Percentiles rank a stretch among this genome's conserved stretches.
Conservation (phyloP, 495 filamentous ascomycete species). For the Pseudoneurospora amorphoporcata region DNA sequence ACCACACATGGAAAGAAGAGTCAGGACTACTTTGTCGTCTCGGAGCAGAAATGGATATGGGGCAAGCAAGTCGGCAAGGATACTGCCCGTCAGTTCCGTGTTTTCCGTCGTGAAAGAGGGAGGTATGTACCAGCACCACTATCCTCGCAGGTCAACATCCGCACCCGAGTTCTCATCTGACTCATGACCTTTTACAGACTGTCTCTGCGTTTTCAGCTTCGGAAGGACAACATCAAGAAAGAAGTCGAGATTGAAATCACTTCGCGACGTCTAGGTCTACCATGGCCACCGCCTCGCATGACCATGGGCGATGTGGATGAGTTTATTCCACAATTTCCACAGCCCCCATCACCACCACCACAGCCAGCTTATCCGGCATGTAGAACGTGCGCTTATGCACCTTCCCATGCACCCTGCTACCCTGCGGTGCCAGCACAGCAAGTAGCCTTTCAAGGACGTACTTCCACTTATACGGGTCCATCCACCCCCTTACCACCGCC, state of each 20-base stretch:
- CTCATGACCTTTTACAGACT: background rate
- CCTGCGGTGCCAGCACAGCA: background rate
- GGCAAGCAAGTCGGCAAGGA: background rate
- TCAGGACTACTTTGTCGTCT: background rate
- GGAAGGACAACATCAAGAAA: background rate
- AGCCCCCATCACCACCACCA: background rate
- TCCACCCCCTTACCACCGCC: background rate
- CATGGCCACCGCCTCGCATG: background rate
- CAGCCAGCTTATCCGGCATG: background rate
- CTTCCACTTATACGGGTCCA: background rate
- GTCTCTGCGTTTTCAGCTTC: background rate
- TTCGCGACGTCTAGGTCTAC: background rate
- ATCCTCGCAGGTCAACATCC: no score
- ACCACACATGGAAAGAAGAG: background rate
- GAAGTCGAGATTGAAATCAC: background rate
- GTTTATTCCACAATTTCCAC: background rate
- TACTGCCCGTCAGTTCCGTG: background rate
- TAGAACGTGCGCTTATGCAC: background rate
- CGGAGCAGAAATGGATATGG: background rate
- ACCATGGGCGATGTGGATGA: background rate
- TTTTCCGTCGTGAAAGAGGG: background rate
- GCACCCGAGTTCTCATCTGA: background rate
- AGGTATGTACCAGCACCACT: background rate
- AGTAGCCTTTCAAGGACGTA: background rate
- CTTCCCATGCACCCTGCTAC: no score